These are phyloP conservation scores for Epichloe brachyelytri DNA, from an alignment of 2,329 filamentous ascomycete genomes.

Conservation along the genomic window DNA sequence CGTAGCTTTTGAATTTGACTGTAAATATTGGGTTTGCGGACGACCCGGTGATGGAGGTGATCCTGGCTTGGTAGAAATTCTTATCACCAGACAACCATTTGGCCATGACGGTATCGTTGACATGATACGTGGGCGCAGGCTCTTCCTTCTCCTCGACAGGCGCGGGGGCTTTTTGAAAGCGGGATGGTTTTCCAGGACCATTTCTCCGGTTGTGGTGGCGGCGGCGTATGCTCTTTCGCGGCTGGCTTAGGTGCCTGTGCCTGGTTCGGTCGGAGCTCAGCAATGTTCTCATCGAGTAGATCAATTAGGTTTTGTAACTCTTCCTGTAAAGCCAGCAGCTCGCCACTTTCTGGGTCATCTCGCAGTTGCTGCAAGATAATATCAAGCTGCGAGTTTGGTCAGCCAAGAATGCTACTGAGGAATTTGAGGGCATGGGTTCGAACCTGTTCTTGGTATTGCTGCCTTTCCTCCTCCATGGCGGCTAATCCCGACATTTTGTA, in stretches of 20 bases:
- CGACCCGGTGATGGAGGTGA: constrained; percentile 87
- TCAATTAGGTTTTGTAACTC: constrained; percentile 75
- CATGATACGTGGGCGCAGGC: constrained; percentile 51
- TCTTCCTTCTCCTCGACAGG: constrained; percentile 38
- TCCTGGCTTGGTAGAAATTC: constrained; percentile 80
- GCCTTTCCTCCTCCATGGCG: constrained; percentile 38
- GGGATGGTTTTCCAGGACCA: constrained; percentile 74
- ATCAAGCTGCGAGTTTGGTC: constrained; percentile 47
- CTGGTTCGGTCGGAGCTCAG: constrained; percentile 53
- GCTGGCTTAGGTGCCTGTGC: constrained; percentile 31
- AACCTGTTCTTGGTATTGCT: constrained; percentile 45
- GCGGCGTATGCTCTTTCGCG: constrained; percentile 30
- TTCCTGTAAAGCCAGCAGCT: constrained; percentile 62
- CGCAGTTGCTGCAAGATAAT: constrained; percentile 63
- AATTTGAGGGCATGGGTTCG: neutral
- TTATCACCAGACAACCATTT: constrained; percentile 87
- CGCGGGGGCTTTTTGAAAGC: constrained; percentile 44
- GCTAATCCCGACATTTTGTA: constrained; percentile 19
- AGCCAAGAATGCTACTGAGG: constrained; percentile 5
- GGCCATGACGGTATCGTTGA: constrained; percentile 82
- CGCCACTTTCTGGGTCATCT: constrained; percentile 67
- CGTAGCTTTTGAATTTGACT: constrained; percentile 90
- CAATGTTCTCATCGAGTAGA: constrained; percentile 66
- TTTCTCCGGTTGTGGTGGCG: constrained; percentile 48
- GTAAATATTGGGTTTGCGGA: constrained; percentile 84